Evolutionary conservation across 768 basidiomycete species (phyloP).

Genomic region (Filobasidium floriforme): DNA sequence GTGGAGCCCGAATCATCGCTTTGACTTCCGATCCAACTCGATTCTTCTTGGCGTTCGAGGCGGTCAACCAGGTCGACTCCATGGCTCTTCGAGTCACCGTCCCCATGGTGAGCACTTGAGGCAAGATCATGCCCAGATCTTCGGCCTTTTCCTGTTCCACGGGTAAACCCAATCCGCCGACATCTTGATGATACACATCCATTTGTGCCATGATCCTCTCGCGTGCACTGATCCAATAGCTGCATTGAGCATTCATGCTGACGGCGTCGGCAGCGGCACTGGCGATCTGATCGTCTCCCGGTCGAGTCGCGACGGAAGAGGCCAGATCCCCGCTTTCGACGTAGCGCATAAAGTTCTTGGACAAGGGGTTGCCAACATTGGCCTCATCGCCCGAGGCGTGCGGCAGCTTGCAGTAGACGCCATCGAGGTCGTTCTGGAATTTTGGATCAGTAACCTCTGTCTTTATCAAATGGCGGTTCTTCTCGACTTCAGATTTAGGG

Average conservation of each 20-base stretch:
- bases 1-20: slow-evolving; percentile 90
- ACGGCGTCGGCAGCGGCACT: slow-evolving; percentile 74
- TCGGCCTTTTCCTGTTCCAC: slow-evolving; percentile 15
- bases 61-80: slow-evolving; percentile 96
- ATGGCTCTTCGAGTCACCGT: slow-evolving; percentile 96
- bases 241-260: slow-evolving; percentile 86
- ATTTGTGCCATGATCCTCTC: slow-evolving; percentile 88
- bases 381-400: slow-evolving; percentile 92
- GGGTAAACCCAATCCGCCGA: slow-evolving; percentile 53
- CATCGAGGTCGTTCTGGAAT: slow-evolving; percentile 51
- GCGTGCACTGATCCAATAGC: slow-evolving; percentile 92
- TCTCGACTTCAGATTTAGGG: slow-evolving; percentile 35
- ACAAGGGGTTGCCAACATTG: slow-evolving; percentile 88
- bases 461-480: not conserved
- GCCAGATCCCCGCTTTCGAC: slow-evolving; percentile 78
- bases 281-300: slow-evolving; percentile 27
- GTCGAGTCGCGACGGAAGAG: slow-evolving; percentile 54
- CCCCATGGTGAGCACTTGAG: slow-evolving; percentile 96
- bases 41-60: slow-evolving; percentile 94
- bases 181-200: slow-evolving; percentile 67
- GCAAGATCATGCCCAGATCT: slow-evolving; percentile 72
- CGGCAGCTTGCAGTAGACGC: slow-evolving; percentile 79
- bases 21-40: slow-evolving; percentile 97
- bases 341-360: slow-evolving; percentile 80
- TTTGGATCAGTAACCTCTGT: slow-evolving; percentile 52